Conservation (phyloP, 2,329 filamentous ascomycete species). For the Ophiostoma himal-ulmi region DNA sequence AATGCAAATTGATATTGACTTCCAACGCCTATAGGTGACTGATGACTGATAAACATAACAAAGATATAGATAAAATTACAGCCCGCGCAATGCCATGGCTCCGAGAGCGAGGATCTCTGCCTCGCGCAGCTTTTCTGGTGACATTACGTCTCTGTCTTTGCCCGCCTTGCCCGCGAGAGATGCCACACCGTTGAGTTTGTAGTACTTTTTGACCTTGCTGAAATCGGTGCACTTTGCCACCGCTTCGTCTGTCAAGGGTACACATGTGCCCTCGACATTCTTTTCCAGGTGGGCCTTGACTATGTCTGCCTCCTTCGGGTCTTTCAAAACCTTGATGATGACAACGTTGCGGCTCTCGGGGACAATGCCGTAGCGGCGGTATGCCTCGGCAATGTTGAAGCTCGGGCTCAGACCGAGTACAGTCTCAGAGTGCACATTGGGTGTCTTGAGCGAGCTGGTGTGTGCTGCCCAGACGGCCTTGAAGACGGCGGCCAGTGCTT, state of each 20-base stretch:
- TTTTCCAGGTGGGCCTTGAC: conserved; percentile 54
- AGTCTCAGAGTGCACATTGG: conserved; percentile 84
- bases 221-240: conserved; percentile 58
- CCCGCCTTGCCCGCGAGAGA: conserved; percentile 35
- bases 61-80: conserved; percentile 30
- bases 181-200: conserved; percentile 67
- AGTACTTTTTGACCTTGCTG: conserved; percentile 70
- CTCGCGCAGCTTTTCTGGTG: conserved; percentile 43
- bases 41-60: not conserved
- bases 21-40: not conserved
- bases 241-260: conserved; percentile 58
- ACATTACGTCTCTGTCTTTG: conserved; percentile 26
- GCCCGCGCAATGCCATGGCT: conserved; percentile 69
- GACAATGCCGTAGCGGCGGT: conserved; percentile 77
- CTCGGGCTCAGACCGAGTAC: conserved; percentile 74
- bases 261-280: conserved; percentile 55
- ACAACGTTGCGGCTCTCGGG: conserved; percentile 67
- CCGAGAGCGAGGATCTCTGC: conserved; percentile 66
- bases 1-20: conserved; percentile 1
- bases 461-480: conserved; percentile 64
- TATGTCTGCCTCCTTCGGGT: conserved; percentile 37
- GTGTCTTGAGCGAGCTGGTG: conserved; percentile 60
- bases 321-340: conserved; percentile 68
- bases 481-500: conserved; percentile 70
- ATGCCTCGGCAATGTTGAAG: conserved; percentile 89